phyloP scores from a whole-genome alignment of 371 early-diverging fungal genomes.

The Syncephalastrum sp. region DNA sequence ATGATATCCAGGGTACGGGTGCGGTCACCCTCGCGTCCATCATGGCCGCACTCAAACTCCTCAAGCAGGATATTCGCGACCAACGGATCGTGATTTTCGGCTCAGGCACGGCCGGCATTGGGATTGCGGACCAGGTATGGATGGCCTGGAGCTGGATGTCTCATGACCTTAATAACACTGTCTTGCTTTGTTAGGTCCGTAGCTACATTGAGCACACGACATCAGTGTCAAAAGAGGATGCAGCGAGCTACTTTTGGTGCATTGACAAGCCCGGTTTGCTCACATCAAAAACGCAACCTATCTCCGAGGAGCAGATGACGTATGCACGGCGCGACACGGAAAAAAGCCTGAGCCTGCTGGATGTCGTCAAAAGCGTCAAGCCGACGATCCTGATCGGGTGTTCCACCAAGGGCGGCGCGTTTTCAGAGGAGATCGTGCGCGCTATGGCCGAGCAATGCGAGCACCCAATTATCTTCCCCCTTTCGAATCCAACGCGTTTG shows the following conservation, averaged over 20 bases:
- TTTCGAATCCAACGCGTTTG: constrained; percentile 30
- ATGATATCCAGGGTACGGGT: constrained; percentile 34
- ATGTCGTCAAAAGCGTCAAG: constrained; percentile 25
- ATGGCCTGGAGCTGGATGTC: not conserved
- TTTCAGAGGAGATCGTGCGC: constrained; percentile 23
- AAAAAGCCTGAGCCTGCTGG: constrained; percentile 10
- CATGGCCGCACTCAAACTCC: constrained; percentile 21
- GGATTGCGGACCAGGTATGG: constrained; percentile 19
- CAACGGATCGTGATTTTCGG: constrained; percentile 27
- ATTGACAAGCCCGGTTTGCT: constrained; percentile 28
- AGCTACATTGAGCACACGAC: constrained; percentile 9
- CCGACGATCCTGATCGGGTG: constrained; percentile 35
- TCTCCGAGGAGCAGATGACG: constrained; percentile 15
- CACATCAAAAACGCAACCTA: not conserved
- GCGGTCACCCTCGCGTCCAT: constrained; percentile 15
- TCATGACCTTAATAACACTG: not conserved
- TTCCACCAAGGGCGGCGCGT: constrained; percentile 23
- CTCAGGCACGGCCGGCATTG: constrained; percentile 35
- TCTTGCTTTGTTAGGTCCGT: not conserved
- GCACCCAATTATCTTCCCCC: constrained; percentile 29
- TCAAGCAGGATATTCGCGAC: constrained; percentile 15
- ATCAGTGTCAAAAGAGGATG: constrained; percentile 7
- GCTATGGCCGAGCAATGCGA: constrained; percentile 23
- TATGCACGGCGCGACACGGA: constrained; percentile 9
- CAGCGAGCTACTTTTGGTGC: constrained; percentile 19